These are phyloP conservation scores for Globisporangium echinulatum DNA, from an alignment of 352 stramenopile species.

Conservation along the genomic window DNA sequence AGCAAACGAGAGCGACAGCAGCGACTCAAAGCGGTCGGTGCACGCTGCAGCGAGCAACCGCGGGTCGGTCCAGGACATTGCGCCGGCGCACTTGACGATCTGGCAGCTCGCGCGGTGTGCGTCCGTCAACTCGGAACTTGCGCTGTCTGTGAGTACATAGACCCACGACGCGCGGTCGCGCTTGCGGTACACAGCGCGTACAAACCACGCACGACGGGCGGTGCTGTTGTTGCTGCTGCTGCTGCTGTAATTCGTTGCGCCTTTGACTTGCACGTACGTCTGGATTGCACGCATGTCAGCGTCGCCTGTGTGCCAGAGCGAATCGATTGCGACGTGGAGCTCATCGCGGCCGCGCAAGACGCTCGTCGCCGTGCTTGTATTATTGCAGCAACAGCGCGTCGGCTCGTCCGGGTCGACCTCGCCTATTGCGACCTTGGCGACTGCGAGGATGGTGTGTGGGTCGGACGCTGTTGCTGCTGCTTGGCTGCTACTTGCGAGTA, in stretches of 20 bases:
- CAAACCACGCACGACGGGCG: constrained; percentile 40
- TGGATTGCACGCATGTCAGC: constrained; percentile 25
- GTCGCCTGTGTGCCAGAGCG: constrained; percentile 4
- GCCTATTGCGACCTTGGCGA: constrained; percentile 6
- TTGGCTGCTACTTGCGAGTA: background rate
- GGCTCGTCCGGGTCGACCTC: background rate
- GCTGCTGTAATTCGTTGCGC: constrained; percentile 3
- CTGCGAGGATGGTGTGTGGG: background rate
- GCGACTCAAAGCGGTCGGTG: constrained; percentile 25
- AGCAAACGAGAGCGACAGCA: constrained; percentile 31
- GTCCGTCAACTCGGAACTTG: constrained; percentile 8
- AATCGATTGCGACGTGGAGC: constrained; percentile 10
- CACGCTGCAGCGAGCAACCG: constrained; percentile 31
- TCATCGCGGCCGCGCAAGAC: constrained; percentile 8
- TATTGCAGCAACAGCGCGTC: constrained; percentile 3
- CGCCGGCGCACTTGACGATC: constrained; percentile 43
- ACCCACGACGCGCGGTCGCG: constrained; percentile 39
- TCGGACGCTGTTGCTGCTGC: background rate
- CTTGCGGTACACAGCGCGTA: constrained; percentile 45
- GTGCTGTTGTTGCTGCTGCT: background rate
- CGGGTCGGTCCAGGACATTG: constrained; percentile 45
- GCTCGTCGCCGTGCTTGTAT: constrained; percentile 6
- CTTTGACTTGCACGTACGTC: constrained; percentile 40
- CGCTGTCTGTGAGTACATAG: constrained; percentile 43
- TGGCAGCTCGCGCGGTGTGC: constrained; percentile 33